A percentile compares a stretch with the other conserved stretches of the same genome.
These are phyloP conservation scores for Xylaria arbuscula DNA, from an alignment of 2,329 filamentous ascomycete genomes.

Conservation along the genomic window DNA sequence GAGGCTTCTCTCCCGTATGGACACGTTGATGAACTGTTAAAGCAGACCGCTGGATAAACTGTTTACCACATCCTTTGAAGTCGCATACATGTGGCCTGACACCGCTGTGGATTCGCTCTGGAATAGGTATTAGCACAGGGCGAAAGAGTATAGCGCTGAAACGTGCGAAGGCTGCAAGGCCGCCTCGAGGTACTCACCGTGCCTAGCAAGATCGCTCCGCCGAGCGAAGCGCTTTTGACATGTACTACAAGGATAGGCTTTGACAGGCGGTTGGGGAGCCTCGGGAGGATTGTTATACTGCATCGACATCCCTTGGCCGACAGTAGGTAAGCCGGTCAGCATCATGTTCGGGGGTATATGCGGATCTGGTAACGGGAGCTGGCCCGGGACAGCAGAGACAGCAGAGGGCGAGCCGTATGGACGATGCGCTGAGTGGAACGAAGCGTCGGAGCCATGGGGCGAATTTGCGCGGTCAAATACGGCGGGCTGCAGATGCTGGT, in stretches of 20 bases:
- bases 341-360: constrained; percentile 53
- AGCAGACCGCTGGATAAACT: constrained; percentile 96
- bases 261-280: constrained; percentile 55
- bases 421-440: constrained; percentile 64
- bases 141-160: background rate
- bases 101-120: constrained; percentile 95
- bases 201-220: constrained; percentile 91
- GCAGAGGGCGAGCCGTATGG: constrained; percentile 65
- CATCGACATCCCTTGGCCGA: constrained; percentile 52
- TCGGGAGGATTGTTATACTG: constrained; percentile 54
- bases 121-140: constrained; percentile 14
- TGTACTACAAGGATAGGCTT: constrained; percentile 89
- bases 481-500: constrained; percentile 45
- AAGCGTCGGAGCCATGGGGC: constrained; percentile 70
- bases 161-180: constrained; percentile 4
- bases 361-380: constrained; percentile 58
- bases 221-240: constrained; percentile 93
- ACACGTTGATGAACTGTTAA: constrained; percentile 95
- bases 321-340: constrained; percentile 55
- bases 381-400: constrained; percentile 64
- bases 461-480: constrained; percentile 66
- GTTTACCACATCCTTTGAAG: constrained; percentile 87
- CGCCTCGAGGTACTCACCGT: constrained; percentile 72
- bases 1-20: constrained; percentile 97
- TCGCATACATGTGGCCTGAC: constrained; percentile 93